These are phyloP conservation scores for Claviceps purpurea DNA, from an alignment of 2,329 filamentous ascomycete species.

Conservation along the genomic window DNA sequence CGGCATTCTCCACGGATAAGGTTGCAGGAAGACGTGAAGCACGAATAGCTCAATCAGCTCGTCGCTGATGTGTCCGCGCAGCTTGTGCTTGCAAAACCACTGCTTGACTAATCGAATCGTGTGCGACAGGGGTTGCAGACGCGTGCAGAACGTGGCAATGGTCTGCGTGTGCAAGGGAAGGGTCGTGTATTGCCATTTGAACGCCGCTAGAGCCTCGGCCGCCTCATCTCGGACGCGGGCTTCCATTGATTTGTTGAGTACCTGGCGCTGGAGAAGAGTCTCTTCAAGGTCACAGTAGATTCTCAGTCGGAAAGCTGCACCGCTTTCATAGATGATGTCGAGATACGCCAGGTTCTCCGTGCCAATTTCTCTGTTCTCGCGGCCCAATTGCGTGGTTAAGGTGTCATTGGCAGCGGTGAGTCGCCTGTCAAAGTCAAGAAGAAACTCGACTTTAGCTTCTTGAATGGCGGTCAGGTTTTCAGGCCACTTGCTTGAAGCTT, in stretches of 20 bases:
- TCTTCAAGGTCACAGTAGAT: constrained; percentile 85
- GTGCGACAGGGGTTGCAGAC: constrained; percentile 65
- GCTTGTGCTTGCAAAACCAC: constrained; percentile 79
- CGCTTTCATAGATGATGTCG: constrained; percentile 62
- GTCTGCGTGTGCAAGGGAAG: constrained; percentile 71
- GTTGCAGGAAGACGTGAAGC: constrained; percentile 63
- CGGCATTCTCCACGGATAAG: constrained; percentile 68
- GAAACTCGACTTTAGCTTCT: constrained; percentile 82
- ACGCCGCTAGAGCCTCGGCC: constrained; percentile 53
- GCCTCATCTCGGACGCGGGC: constrained; percentile 54
- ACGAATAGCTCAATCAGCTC: constrained; percentile 79
- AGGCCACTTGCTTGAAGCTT: constrained; percentile 86
- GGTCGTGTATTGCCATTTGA: constrained; percentile 59
- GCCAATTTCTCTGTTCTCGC: constrained; percentile 60
- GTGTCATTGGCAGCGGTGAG: constrained; percentile 47
- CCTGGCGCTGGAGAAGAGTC: constrained; percentile 61
- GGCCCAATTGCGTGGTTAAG: constrained; percentile 57
- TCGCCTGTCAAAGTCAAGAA: constrained; percentile 61
- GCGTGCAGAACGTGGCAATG: constrained; percentile 65
- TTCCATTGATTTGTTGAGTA: constrained; percentile 59
- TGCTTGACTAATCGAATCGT: constrained; percentile 76
- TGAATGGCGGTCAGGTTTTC: constrained; percentile 86
- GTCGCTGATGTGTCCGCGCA: constrained; percentile 60
- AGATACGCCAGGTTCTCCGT: constrained; percentile 70
- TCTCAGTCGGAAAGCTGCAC: constrained; percentile 67